Evolutionary conservation across 1,139 yeast species (phyloP), one percentile per base, ranked within the genome.

Genomic region (Meyerozyma carpophila): DNA sequence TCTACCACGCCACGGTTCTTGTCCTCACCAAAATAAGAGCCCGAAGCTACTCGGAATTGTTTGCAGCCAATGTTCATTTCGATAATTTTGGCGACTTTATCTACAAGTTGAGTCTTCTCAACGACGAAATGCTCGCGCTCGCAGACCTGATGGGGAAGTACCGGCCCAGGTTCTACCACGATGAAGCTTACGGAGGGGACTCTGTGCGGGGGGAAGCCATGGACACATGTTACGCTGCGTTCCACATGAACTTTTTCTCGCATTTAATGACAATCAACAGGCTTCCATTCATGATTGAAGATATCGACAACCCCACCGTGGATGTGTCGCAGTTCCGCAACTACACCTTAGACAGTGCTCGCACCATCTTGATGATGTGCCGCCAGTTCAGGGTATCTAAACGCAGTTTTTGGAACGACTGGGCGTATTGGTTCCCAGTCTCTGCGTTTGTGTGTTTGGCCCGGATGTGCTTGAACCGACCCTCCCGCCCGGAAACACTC

Each of bases 201-300:
- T 8, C 16, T 16, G 18, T 13, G n/a, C 21, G 7, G 3, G 16
- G 8, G 7, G 34, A 27, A 27, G 13, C 5, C 4, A 27, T 31
- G 2, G 59, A 60, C 5, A 48, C 51, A 9, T 64, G 64, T 45
- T 42, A 44, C 13, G 36, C 34, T 5, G 38, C 41, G 4, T 47
- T 60, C 7, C 69, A 66, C 36, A 52, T 68, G 34, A 52, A 65
- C 0, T 68, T 47, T 49, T 66, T 68, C 44, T 49, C 58, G 16
- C 74, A 70, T 47, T 47, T 68, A 41, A 62, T 67, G 71, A 58
- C 63, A 14, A 62, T 66, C 39, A 70, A 70, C 50, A 50, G 71
- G 29, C 51, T 67, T 18, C 72, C 73, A 1, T 63, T 63, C 37
- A 53, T 52, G 41, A 40, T 49, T 39, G 21, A 16, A 21, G 39